Base-by-base conservation (phyloP, 257 asterid genomes). In the Salvia splendens region DNA sequence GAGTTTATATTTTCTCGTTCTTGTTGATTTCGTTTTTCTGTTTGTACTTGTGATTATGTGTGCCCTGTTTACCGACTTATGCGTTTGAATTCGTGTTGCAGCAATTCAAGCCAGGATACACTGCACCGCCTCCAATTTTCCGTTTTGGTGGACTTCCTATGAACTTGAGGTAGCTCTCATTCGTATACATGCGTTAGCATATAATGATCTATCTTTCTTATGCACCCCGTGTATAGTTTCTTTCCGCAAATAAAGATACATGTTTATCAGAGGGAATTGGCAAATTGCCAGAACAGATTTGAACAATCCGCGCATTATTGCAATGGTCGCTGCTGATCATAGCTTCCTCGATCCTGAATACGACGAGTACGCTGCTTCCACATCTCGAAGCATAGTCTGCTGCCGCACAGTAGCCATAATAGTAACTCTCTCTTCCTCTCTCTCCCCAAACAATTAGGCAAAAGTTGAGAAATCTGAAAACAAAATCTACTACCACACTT, bases 21-120 rank as follows among this genome's bases (percentile, higher is more conserved):
- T 65, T 30, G 50, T 4, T 3, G 16, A 38, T 12, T 7, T 17
- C 33, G 54, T 28, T 4, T 53, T 59, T 12, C 1, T 6, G 40
- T 14, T 30, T 24, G 4, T 14, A 24, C 62, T 14, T 2, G 33
- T 14, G 33, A 10, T 8, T 8, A 17, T 11, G 0, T 6, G 42
- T 10, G 0, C 14, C 33, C 12, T 1, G 3, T 9, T 54, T 16
- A 11, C 60, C 8, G 12, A 33, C 52, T 64, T 20, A 11, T 56
- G 45, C 56, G 4, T 46, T 30, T 74, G 4, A 64, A 49, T 64
- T 45, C 40, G 10, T 46, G 35, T 65, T 86, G 74, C 95, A 94
- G 99, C 89, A 70, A 73, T 94, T 88, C 80, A 83, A 81, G 82
- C 96, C 96, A 38, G 96, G 96, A 59, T 94, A 91, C 71, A 88